Evolutionary conservation across 805 yeast genomes (phyloP), one percentile per base, ranked within the genome.

Genomic region (Ogataea siamensis): DNA sequence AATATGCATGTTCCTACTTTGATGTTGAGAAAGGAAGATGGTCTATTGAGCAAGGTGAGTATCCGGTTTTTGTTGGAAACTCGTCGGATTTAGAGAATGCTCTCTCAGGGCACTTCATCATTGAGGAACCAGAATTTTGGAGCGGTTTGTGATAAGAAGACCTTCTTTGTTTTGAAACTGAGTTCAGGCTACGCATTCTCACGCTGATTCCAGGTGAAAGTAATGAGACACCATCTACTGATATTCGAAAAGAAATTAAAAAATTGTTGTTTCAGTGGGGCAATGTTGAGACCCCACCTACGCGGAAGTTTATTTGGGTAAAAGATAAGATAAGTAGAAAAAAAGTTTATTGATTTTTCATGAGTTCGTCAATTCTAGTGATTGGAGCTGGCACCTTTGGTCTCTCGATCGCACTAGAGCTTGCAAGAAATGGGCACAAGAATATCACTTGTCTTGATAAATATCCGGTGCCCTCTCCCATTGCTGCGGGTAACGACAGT

Each of bases 1-100:
- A 72, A 48, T 76, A 76, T 44, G 73, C 76, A 18, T 64, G 74
- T 7, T 76, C 82, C 0, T 77, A 61, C 62, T 80, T 70, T 60
- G 74, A 79, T 44, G 74, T 64, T 35, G 66, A 66, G 47, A 58
- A 60, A 37, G 55, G 66, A 47, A 55, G 67, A 45, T 79, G 85
- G 85, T 60, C 67, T 37, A 58, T 67, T 12, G 77, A 74, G 53
- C 62, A 63, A 39, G 85, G 77, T 37, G 61, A 60, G 8, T 39
- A 37, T 23, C 22, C 34, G 13, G 47, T 43, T 12, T 39, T 33
- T 22, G 39, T 35, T 35, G 39, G 33, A 16, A 35, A 35, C 23
- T 35, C 33, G 13, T 35, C 39, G 7, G 19, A 34, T 15, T 26
- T 20, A 20, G 22, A 9, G 22, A 20, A 20, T 20, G 22, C 22